phyloP scores from a whole-genome alignment of 441 rosid genomes.

The Aleurites moluccanus region DNA sequence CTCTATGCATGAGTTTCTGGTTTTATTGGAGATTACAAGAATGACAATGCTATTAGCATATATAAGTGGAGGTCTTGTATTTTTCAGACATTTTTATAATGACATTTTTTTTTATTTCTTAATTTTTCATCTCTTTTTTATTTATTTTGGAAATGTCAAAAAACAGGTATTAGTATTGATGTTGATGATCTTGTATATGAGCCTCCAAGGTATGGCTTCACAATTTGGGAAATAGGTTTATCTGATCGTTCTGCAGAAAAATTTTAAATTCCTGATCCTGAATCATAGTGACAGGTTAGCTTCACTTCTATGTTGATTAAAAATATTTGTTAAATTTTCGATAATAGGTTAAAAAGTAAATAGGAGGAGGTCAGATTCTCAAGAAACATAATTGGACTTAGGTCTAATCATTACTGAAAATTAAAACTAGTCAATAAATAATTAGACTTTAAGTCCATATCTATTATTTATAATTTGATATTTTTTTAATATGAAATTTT shows the following conservation, averaged over 20 bases:
- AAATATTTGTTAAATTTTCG: too few relatives aligned
- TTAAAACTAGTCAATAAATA: too few relatives aligned
- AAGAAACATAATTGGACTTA: too few relatives aligned
- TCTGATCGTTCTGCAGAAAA: conserved; percentile 79
- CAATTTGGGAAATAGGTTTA: conserved; percentile 89
- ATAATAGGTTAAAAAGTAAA: too few relatives aligned
- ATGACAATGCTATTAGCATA: conserved; percentile 31
- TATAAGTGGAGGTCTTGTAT: conserved; percentile 41
- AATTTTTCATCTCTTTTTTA: neutral
- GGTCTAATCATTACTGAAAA: too few relatives aligned
- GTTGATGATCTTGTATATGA: conserved; percentile 57
- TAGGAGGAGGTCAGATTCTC: too few relatives aligned
- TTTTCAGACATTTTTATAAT: neutral
- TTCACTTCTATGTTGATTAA: neutral
- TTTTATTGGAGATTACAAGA: conserved; percentile 57
- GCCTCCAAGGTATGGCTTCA: conserved; percentile 78
- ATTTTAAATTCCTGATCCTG: conserved; percentile 72
- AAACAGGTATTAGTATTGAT: conserved; percentile 46
- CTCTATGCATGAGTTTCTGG: conserved; percentile 67
- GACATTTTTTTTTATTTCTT: neutral
- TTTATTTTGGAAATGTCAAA: neutral
- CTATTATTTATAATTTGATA: too few relatives aligned
- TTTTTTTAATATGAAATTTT: too few relatives aligned
- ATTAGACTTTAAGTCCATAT: too few relatives aligned
- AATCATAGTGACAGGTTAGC: conserved; percentile 70